Evolutionary conservation across 345 rosid genomes (phyloP).

Genomic region (Trapa incisa): DNA sequence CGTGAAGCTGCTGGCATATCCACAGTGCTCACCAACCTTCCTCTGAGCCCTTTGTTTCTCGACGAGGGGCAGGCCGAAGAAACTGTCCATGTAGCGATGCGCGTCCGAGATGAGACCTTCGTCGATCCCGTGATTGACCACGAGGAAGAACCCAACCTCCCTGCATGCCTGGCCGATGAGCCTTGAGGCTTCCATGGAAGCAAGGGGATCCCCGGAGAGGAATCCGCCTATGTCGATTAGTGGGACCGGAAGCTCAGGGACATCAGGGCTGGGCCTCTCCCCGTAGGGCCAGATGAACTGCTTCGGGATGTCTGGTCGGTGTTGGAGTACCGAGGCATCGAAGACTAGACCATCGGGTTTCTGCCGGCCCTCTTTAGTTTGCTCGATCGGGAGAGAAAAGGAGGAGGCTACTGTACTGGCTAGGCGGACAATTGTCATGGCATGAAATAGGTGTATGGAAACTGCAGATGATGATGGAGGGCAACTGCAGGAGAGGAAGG

Average conservation of each 20-base stretch:
- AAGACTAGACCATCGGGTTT: constrained; percentile 32
- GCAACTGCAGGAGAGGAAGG: neutral
- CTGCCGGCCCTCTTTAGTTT: neutral
- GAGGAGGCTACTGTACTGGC: constrained; percentile 2
- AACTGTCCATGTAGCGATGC: constrained; percentile 50
- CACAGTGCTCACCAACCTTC: constrained; percentile 68
- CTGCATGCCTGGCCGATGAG: constrained; percentile 59
- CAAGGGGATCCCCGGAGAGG: constrained; percentile 39
- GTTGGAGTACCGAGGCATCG: constrained; percentile 46
- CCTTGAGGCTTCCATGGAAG: constrained; percentile 47
- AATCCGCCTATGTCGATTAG: constrained; percentile 53
- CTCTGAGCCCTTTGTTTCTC: constrained; percentile 74
- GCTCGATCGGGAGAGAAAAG: neutral
- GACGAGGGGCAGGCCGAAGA: constrained; percentile 61
- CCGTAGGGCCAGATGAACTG: constrained; percentile 91
- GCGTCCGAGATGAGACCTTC: constrained; percentile 47
- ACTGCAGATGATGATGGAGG: neutral
- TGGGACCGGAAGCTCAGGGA: constrained; percentile 57
- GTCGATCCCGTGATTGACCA: constrained; percentile 77
- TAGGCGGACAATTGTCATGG: constrained; percentile 23
- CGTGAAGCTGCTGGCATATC: constrained; percentile 97
- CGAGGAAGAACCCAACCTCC: constrained; percentile 82
- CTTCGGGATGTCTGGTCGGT: constrained; percentile 43
- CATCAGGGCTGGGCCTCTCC: constrained; percentile 44
- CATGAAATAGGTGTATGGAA: neutral